Evolutionary conservation across 2,329 filamentous ascomycete genomes (phyloP), one percentile per base, ranked within the genome.

Genomic region (Ophiostoma sp.): DNA sequence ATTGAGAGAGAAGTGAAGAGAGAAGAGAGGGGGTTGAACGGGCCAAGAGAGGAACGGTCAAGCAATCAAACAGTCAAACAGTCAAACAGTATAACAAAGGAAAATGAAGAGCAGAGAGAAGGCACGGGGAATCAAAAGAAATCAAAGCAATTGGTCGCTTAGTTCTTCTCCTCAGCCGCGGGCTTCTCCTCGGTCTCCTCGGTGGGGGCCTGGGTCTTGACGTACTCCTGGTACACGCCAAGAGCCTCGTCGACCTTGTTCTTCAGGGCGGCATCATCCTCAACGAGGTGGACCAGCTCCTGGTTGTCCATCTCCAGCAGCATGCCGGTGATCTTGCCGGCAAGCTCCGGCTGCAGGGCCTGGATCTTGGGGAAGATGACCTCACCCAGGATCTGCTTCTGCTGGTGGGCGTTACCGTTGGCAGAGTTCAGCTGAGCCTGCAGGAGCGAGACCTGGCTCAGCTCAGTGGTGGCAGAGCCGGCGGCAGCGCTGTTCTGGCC

Each of bases 261-360:
- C 78, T 92, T 91, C 70, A 99, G 89, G 77, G 93, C 91, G 74
- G 83, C 82, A 64, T 97, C 93, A 76, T 98, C 93, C 78, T 94
- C 91, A 74, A 96, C 92, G 92, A 99, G 87, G 81, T 91, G 92
- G 77, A 99, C 86, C 75, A 99, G 84, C 84, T 99, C 95, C 69
- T 85, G 79, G 81, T 98, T 98, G 76, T 98, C 95, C 95, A 99
- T 99, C 87, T 99, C 95, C 75, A 99, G 82, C 76, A 99, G 90
- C 95, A 99, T 99, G 82, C 95, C 95, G 71, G 95, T 99, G 80
- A 99, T 98, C 89, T 99, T 99, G 78, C 95, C 95, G 72, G 95
- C 95, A 76, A 99, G 85, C 76, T 97, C 93, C 70, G 93, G 91
- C 84, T 99, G 95, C 81, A 97, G 89, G 74, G 87, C 88, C 80